Evolutionary conservation across 768 basidiomycete species (phyloP).

Genomic region (Mycena filopes): DNA sequence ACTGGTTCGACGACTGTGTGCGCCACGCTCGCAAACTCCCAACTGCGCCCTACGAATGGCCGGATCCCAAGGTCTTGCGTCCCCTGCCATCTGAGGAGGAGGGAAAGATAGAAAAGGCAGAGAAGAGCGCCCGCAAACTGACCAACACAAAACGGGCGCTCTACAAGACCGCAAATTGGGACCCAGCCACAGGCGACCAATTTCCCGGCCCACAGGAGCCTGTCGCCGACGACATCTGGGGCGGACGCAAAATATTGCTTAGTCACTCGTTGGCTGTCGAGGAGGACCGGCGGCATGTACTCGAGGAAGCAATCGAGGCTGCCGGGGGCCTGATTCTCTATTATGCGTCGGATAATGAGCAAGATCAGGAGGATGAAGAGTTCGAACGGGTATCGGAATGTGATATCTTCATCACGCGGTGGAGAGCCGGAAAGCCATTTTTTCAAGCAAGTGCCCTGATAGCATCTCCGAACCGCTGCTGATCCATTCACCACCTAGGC

Average conservation of each 20-base stretch:
- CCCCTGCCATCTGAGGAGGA: constrained; percentile 36
- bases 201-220: constrained; percentile 32
- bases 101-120: constrained; percentile 37
- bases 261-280: constrained; percentile 66
- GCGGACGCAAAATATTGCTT: constrained; percentile 68
- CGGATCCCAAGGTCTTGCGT: constrained; percentile 67
- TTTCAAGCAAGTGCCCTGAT: constrained; percentile 61
- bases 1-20: constrained; percentile 91
- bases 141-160: constrained; percentile 46
- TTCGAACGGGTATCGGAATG: constrained; percentile 51
- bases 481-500: constrained; percentile 65
- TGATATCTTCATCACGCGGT: constrained; percentile 82
- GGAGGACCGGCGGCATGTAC: constrained; percentile 57
- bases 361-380: constrained; percentile 52
- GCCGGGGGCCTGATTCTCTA: constrained; percentile 66
- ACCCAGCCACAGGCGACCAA: constrained; percentile 24
- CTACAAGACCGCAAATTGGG: constrained; percentile 44
- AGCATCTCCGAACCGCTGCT: constrained; percentile 9
- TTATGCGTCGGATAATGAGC: constrained; percentile 34
- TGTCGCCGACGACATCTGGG: constrained; percentile 61
- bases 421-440: constrained; percentile 76
- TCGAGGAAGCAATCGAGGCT: constrained; percentile 68
- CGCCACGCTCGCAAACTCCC: constrained; percentile 63
- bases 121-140: constrained; percentile 44
- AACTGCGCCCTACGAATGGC: constrained; percentile 75